Evolutionary conservation across 2,329 filamentous ascomycete genomes (phyloP).

Genomic region (Fusarium sublunatum): DNA sequence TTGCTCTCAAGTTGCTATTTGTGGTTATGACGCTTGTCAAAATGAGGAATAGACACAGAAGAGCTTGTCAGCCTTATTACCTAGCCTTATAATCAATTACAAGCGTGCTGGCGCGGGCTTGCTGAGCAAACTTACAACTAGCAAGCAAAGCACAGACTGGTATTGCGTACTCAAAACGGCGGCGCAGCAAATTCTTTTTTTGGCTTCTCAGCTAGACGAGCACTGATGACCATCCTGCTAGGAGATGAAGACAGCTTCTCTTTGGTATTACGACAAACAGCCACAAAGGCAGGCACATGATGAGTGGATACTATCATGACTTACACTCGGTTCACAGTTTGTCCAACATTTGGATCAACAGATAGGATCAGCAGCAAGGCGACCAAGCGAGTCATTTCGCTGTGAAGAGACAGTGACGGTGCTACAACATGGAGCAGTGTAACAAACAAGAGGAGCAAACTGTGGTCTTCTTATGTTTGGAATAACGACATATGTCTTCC

Average conservation of each 20-base stretch:
- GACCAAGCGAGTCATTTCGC: slow-evolving; percentile 1
- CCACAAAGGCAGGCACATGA: slow-evolving; percentile 10
- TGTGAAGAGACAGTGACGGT: background rate
- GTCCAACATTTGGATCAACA: slow-evolving; percentile 30
- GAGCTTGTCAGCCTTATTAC: too few relatives aligned
- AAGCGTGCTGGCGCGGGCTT: background rate
- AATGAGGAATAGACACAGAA: background rate
- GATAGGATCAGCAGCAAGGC: slow-evolving; percentile 3
- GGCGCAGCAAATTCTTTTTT: slow-evolving; percentile 11
- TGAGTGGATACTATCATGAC: slow-evolving; percentile 19
- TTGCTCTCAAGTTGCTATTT: too few relatives aligned
- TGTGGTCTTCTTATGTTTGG: too few relatives aligned
- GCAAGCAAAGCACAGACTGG: slow-evolving; percentile 23
- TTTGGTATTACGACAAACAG: slow-evolving; percentile 10
- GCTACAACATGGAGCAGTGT: background rate
- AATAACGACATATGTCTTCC: too few relatives aligned
- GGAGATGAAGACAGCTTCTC: too few relatives aligned
- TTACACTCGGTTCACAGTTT: slow-evolving; percentile 15
- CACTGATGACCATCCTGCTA: too few relatives aligned
- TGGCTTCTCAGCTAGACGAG: background rate
- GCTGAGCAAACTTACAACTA: slow-evolving; percentile 4
- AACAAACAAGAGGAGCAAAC: background rate
- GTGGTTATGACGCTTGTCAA: background rate
- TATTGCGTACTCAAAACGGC: slow-evolving; percentile 27
- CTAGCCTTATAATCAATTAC: too few relatives aligned